These are phyloP conservation scores for Aspergillus bridgeri DNA, from an alignment of 495 filamentous ascomycete species.

Conservation along the genomic window DNA sequence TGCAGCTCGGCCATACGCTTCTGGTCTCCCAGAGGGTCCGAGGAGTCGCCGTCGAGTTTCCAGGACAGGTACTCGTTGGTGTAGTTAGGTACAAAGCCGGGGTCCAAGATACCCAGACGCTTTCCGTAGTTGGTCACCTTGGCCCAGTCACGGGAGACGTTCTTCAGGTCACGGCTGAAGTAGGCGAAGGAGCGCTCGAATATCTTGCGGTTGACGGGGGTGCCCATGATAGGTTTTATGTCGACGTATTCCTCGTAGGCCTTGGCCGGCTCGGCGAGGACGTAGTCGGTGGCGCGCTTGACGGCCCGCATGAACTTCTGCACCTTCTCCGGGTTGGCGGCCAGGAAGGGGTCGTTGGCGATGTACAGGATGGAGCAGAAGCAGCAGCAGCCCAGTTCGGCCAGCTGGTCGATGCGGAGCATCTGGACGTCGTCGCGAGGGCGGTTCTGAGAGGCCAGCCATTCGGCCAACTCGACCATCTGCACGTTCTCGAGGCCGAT, in stretches of 20 bases:
- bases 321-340: conserved; percentile 56
- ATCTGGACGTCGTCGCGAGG: conserved; percentile 63
- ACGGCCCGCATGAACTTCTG: conserved; percentile 59
- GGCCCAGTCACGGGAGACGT: conserved; percentile 62
- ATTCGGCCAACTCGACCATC: conserved; percentile 71
- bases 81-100: conserved; percentile 60
- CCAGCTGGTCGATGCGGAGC: conserved; percentile 70
- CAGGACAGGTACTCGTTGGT: conserved; percentile 63
- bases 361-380: conserved; percentile 75
- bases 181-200: conserved; percentile 69
- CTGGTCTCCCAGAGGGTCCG: conserved; percentile 62
- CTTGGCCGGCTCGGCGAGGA: conserved; percentile 53
- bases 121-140: conserved; percentile 71
- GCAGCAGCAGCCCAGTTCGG: conserved; percentile 70
- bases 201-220: conserved; percentile 65
- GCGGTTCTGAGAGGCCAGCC: conserved; percentile 57
- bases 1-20: conserved; percentile 62
- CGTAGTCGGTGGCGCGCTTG: conserved; percentile 64
- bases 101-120: conserved; percentile 57
- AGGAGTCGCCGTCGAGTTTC: conserved; percentile 56
- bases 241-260: conserved; percentile 64
- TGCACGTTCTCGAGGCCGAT: conserved; percentile 72
- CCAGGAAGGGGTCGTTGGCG: conserved; percentile 61
- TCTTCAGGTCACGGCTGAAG: conserved; percentile 68
- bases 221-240: conserved; percentile 64